Conservation (phyloP, 2,329 filamentous ascomycete genomes). For the Arthrobotrys entomopaga region DNA sequence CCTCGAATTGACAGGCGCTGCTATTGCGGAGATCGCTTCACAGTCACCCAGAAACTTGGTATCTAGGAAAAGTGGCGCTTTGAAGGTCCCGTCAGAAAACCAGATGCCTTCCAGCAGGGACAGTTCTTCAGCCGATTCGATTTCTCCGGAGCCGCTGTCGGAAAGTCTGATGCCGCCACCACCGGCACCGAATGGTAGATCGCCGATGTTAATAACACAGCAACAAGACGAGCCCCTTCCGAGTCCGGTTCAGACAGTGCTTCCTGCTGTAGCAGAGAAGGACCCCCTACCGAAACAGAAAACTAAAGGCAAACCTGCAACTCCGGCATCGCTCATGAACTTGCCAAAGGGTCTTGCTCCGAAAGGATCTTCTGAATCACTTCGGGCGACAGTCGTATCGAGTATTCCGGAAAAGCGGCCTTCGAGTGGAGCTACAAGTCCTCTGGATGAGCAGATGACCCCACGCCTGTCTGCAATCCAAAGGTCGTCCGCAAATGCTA, state of each 20-base stretch:
- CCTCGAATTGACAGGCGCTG: slow-evolving; percentile 65
- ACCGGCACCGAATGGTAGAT: slow-evolving; percentile 53
- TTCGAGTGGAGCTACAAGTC: slow-evolving; percentile 31
- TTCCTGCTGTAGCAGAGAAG: slow-evolving; percentile 61
- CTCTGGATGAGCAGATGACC: slow-evolving; percentile 49
- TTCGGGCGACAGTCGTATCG: slow-evolving; percentile 29
- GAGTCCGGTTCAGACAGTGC: slow-evolving; percentile 63
- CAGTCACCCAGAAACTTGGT: slow-evolving; percentile 60
- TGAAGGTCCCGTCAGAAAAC: slow-evolving; percentile 45
- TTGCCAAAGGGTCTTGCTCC: slow-evolving; percentile 65
- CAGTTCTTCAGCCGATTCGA: slow-evolving; percentile 59
- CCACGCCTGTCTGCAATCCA: slow-evolving; percentile 49
- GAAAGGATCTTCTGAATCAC: slow-evolving; percentile 38
- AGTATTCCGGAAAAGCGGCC: slow-evolving; percentile 29
- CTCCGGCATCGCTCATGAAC: slow-evolving; percentile 88
- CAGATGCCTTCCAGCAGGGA: slow-evolving; percentile 51
- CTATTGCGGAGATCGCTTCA: slow-evolving; percentile 63
- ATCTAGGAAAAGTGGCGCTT: slow-evolving; percentile 10
- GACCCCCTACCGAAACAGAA: slow-evolving; percentile 57
- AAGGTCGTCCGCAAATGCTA: slow-evolving; percentile 39
- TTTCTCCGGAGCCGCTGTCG: slow-evolving; percentile 59
- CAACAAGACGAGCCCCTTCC: slow-evolving; percentile 71
- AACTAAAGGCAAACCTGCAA: slow-evolving; percentile 71
- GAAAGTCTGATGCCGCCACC: slow-evolving; percentile 59
- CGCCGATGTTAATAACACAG: slow-evolving; percentile 63